These are phyloP conservation scores for Trametes villosa DNA, from an alignment of 768 basidiomycete genomes.

Conservation along the genomic window DNA sequence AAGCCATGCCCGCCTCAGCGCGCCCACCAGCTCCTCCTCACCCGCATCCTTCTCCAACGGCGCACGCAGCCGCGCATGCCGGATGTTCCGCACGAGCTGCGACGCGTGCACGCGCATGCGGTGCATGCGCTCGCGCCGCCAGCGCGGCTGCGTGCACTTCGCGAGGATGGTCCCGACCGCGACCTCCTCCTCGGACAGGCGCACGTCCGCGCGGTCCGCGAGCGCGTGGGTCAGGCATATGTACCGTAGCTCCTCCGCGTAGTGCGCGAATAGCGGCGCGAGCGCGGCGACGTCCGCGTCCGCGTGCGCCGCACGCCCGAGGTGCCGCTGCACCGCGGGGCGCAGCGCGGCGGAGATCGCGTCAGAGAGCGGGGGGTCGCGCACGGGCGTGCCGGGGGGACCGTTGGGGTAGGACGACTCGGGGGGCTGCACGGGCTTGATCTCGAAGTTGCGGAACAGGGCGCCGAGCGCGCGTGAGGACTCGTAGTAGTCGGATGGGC, in stretches of 20 bases:
- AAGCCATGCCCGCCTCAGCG: constrained; percentile 58
- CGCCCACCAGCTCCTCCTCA: constrained; percentile 19
- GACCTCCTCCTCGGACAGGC: constrained; percentile 71
- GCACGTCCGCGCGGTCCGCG: constrained; percentile 70
- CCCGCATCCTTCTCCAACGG: constrained; percentile 1
- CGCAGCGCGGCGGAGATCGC: constrained; percentile 25
- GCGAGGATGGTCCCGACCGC: constrained; percentile 75
- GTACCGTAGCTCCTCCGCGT: constrained; percentile 68
- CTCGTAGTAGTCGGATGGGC: constrained; percentile 66
- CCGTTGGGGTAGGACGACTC: constrained; percentile 11
- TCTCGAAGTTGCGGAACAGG: constrained; percentile 62
- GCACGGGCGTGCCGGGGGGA: constrained; percentile 1
- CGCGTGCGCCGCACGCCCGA: constrained; percentile 14
- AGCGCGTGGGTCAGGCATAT: constrained; percentile 71
- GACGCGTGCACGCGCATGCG: constrained; percentile 63
- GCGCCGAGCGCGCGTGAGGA: constrained; percentile 72
- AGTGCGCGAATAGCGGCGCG: constrained; percentile 49
- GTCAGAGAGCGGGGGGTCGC: constrained; percentile 25
- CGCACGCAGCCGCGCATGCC: constrained; percentile 36
- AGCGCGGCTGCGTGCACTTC: constrained; percentile 63
- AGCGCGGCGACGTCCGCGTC: constrained; percentile 31
- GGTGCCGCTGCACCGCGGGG: constrained; percentile 19
- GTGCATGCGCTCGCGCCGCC: constrained; percentile 59
- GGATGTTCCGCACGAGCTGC: constrained; percentile 56
- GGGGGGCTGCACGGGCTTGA: constrained; percentile 31